Base-by-base conservation (phyloP, 1,284 basidiomycete species). In the Hymenochaete sp. region DNA sequence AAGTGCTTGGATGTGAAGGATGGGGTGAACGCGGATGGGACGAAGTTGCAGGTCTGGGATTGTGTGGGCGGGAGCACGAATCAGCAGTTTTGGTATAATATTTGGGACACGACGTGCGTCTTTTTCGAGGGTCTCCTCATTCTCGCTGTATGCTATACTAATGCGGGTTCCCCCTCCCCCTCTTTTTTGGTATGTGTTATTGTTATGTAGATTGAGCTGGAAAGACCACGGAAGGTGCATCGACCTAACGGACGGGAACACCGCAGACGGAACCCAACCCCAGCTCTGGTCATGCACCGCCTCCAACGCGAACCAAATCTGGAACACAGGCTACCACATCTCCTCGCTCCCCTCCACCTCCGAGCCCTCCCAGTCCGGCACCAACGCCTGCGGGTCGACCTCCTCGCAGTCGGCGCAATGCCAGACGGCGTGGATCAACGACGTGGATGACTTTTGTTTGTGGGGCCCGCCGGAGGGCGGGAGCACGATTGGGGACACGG, bases 351-450 rank as follows among this genome's bases (percentile, higher is more conserved):
- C 73, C 25, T 28, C 53, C 8, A 67, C 60, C n/a, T 68, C 72
- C 5, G 72, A 83, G 56, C 57, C 72, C 31, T 82, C 78, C 19
- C 82, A 82, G 58, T 52, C 67, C 22, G 79, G 79, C n/a, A 77
- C 76, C 14, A 79, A 82, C 58, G 62, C 68, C 44, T 87, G 84
- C 61, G 79, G 76, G 8, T 71, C 72, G 2, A 63, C 60, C n/a
- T 63, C 67, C 24, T 72, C 66, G 57, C 77, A 80, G 60, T 67
- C 65, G 8, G 79, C 77, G 3, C 61, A 63, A 49, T 86, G 82
- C 61, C 84, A 86, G 55, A 79, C 78, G 54, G 73, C 70, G 2
- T 81, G 70, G 76, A 77, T 82, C 21, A 83, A 83, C 59, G 72
- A 73, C 16, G 66, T 76, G 16, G 66, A 74, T 38, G 82, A 84